Evolutionary conservation across 495 filamentous ascomycete species (phyloP), one percentile per base, ranked within the genome.

Genomic region (Friedmanniomyces simplex): DNA sequence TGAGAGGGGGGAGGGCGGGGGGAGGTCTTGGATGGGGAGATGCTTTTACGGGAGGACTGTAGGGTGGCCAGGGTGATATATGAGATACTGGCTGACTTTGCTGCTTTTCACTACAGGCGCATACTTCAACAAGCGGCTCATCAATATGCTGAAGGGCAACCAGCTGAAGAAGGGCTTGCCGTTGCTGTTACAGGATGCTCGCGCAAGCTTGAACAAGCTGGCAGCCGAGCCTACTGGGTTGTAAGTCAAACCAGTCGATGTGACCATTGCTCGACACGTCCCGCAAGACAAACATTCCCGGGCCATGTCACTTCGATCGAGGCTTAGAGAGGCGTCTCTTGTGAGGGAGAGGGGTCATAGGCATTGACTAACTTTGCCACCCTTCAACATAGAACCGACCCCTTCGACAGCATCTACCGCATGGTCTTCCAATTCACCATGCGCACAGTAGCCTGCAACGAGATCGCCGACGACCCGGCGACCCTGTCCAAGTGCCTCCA

Each of bases 391-490:
- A 32, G 28, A 32, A 74, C 71, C 22, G 69, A 78, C 51, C 75
- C 73, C 0, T 69, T 69, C 50, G 63, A 69, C 1, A 67, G 62
- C 58, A 62, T 77, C 47, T 77, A 74, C 55, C 57, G 64, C 25
- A 59, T 75, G 55, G 65, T 78, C 2, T 77, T 70, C 50, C 67
- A 70, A 59, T 68, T 75, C 20, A 74, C 67, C 22, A 66, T 69
- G 54, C 54, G 63, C n/a, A 63, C 60, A 26, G 66, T 68, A 0
- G 67, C 65, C 28, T 67, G 64, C 53, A 65, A 70, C 49, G 74
- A 77, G 26, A 71, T 77, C 37, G 73, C 72, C 41, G 67, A 73
- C 2, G 64, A 70, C 48, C 67, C 68, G 0, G 42, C 57, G 32
- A 55, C 72, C n/a, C 52, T 72, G 25, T 61, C 63, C 0, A 51